Percentiles rank a stretch among this genome's conserved stretches.
phyloP scores from a whole-genome alignment of 176 grass and related monocot genomes.

The Aegilops speltoides region DNA sequence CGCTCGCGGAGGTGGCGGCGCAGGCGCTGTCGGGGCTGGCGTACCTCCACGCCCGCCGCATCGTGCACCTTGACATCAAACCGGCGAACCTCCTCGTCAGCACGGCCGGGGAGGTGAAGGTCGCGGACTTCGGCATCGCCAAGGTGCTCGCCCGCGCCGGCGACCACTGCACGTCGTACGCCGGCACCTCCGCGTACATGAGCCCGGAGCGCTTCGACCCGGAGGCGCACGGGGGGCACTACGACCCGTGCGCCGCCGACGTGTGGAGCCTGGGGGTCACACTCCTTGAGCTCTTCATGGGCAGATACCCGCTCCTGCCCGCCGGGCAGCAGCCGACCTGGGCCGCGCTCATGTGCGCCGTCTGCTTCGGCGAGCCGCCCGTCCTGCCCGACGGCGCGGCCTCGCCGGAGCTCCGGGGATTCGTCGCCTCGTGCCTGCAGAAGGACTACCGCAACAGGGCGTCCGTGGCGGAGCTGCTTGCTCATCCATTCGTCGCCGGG shows the following conservation, averaged over 20 bases:
- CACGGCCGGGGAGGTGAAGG: conserved; percentile 40
- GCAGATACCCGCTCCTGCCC: conserved; percentile 49
- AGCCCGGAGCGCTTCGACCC: conserved; percentile 64
- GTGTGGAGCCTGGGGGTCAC: conserved; percentile 56
- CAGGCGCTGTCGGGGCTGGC: conserved; percentile 43
- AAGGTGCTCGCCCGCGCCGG: conserved; percentile 34
- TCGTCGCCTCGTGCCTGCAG: conserved; percentile 44
- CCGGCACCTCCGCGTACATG: conserved; percentile 55
- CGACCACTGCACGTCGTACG: conserved; percentile 43
- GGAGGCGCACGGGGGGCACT: conserved; percentile 38
- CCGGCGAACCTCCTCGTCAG: conserved; percentile 42
- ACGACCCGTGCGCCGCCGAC: conserved; percentile 49
- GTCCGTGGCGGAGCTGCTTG: conserved; percentile 49
- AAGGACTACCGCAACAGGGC: conserved; percentile 42
- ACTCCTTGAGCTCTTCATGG: conserved; percentile 43
- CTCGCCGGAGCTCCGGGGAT: conserved; percentile 35
- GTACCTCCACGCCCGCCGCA: conserved; percentile 44
- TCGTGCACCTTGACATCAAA: conserved; percentile 53
- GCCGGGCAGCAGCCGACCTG: conserved; percentile 47
- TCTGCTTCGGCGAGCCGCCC: conserved; percentile 53
- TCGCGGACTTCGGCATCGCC: conserved; percentile 59
- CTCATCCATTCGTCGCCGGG: conserved; percentile 48
- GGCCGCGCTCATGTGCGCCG: conserved; percentile 64
- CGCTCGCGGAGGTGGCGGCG: conserved; percentile 46
- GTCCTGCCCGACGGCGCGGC: background rate